Evolutionary conservation across 352 stramenopile species (phyloP), one percentile per base, ranked within the genome.

Genomic region (Pythium sp.): DNA sequence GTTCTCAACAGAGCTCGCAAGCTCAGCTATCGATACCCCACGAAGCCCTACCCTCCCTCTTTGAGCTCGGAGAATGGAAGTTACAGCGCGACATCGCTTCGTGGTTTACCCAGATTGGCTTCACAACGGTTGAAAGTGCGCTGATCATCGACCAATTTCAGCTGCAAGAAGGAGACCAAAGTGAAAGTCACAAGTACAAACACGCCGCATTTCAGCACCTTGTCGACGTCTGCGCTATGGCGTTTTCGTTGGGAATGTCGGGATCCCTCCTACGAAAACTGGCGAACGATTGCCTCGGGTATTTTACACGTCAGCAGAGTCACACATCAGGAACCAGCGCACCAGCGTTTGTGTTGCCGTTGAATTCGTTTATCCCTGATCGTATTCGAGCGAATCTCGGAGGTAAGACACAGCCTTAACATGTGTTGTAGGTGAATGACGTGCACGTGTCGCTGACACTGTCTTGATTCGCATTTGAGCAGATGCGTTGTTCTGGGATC

Each of bases 401-500:
- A 72, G 68, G 68, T 70, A 9, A 46, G 30, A 32, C 11, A 3
- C 24, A 38, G 18, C 9, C 15, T 24, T 36, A 32, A 5, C 11
- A 43, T 43, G 36, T 68, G 28, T 26, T 51, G 38, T 47, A 9
- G 22, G 24, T 22, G 46, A 41, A 32, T 41, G 18, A 32, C 55
- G n/a, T 46, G 14, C 34, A 22, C 22, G 14, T 62, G 32, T 32
- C 34, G 24, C 57, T 49, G 5, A 61, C 8, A 20, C 9, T 56
- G 14, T 51, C 3, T 24, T 69, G 22, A 15, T 54, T 46, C 22
- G 20, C 34, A 47, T n/a, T 49, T 32, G 14, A 30, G 8, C 20
- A 72, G 68, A 72, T 36, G 47, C 62, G 34, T 6, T 72, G 30
- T 66, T 70, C 26, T 72, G 68, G 68, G 68, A 72, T 20, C 12